These are phyloP conservation scores for Diaporthe aspalathi DNA, from an alignment of 2,329 filamentous ascomycete species.

Conservation along the genomic window DNA sequence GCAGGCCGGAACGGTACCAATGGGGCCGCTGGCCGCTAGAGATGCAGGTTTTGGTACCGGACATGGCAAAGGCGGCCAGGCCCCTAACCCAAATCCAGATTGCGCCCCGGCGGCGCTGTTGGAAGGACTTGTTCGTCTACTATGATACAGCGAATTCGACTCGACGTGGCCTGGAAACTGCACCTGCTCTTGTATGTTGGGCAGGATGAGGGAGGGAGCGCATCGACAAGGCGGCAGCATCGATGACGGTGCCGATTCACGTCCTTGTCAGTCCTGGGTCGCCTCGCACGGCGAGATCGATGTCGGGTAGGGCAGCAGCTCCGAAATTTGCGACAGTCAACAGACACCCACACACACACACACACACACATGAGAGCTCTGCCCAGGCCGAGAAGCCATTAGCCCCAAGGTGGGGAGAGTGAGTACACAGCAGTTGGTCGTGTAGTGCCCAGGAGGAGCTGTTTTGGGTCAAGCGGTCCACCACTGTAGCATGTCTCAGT, in stretches of 20 bases:
- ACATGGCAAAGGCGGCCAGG: constrained; percentile 1
- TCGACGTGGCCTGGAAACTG: background rate
- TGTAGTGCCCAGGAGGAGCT: constrained; percentile 18
- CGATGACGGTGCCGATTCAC: background rate
- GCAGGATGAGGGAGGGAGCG: background rate
- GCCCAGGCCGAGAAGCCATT: constrained; percentile 14
- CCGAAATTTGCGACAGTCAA: background rate
- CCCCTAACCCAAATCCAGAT: constrained; percentile 8
- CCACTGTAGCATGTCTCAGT: constrained; percentile 28
- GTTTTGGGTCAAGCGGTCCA: constrained; percentile 25
- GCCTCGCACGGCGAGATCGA: background rate
- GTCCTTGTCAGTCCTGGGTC: background rate
- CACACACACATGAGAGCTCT: constrained; percentile 3
- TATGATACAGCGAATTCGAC: background rate
- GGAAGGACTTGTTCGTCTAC: background rate
- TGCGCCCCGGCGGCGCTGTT: background rate
- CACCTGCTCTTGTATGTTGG: background rate
- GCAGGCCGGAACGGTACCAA: constrained; percentile 8
- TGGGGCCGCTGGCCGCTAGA: constrained; percentile 23
- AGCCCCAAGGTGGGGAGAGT: constrained; percentile 7
- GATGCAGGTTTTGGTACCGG: constrained; percentile 19
- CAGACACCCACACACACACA: background rate
- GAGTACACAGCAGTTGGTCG: background rate
- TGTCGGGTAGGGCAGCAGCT: constrained; percentile 13
- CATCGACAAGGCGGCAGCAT: background rate